These are phyloP conservation scores for Sutorius australiensis DNA, from an alignment of 768 basidiomycete genomes.

Conservation along the genomic window DNA sequence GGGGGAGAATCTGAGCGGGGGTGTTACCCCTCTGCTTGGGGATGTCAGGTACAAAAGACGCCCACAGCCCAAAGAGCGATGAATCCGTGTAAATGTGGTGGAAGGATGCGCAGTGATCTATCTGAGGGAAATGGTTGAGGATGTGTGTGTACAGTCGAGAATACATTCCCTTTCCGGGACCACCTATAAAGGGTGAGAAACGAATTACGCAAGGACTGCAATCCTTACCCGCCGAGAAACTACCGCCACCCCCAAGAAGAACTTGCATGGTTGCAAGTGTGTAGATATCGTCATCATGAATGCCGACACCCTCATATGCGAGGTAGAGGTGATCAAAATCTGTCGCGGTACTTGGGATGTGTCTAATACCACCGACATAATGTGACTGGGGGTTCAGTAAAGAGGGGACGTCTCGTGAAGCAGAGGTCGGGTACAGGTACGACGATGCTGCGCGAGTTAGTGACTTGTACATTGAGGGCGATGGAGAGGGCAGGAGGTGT, in stretches of 20 bases:
- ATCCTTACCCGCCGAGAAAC: slow-evolving; percentile 81
- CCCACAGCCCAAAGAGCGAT: slow-evolving; percentile 88
- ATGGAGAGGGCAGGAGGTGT: slow-evolving; percentile 54
- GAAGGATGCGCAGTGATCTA: slow-evolving; percentile 95
- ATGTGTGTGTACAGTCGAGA: slow-evolving; percentile 94
- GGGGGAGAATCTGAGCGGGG: slow-evolving; percentile 69
- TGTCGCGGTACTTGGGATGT: slow-evolving; percentile 52
- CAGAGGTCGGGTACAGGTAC: slow-evolving; percentile 51
- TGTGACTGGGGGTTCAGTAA: slow-evolving; percentile 37
- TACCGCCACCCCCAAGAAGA: slow-evolving; percentile 91
- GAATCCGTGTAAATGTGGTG: slow-evolving; percentile 97
- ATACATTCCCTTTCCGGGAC: slow-evolving; percentile 99
- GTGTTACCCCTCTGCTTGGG: slow-evolving; percentile 57
- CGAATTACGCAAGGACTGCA: neutral
- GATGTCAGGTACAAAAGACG: slow-evolving; percentile 70
- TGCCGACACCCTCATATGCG: slow-evolving; percentile 86
- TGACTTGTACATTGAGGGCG: slow-evolving; percentile 58
- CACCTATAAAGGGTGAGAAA: slow-evolving; percentile 46
- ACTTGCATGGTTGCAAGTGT: slow-evolving; percentile 92
- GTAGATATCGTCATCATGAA: slow-evolving; percentile 90
- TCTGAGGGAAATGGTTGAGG: slow-evolving; percentile 87
- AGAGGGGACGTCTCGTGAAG: slow-evolving; percentile 6
- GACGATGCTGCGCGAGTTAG: slow-evolving; percentile 74
- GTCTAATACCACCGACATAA: slow-evolving; percentile 84
- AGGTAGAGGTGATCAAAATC: slow-evolving; percentile 94